A percentile compares a stretch with the other conserved stretches of the same genome.
phyloP scores from a whole-genome alignment of 2,329 filamentous ascomycete species.

The Penicillium capsulatum region DNA sequence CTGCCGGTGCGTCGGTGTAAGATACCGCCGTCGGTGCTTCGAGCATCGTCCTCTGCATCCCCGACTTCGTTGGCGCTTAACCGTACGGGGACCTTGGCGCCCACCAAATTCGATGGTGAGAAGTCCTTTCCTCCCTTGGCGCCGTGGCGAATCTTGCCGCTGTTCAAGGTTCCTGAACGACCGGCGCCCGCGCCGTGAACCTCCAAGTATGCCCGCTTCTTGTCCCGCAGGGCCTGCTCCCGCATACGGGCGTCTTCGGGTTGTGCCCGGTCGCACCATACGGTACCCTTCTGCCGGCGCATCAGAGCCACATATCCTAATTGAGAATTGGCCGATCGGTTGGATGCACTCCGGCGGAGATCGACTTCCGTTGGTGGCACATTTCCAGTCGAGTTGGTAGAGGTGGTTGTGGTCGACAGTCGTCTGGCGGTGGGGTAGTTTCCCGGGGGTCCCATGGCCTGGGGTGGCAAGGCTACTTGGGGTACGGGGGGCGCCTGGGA shows the following conservation, averaged over 20 bases:
- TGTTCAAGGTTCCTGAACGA: slow-evolving; percentile 60
- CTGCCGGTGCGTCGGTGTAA: slow-evolving; percentile 55
- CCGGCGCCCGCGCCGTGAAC: slow-evolving; percentile 59
- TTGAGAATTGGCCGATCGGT: slow-evolving; percentile 63
- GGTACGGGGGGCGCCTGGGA: slow-evolving; percentile 22
- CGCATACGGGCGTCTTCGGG: slow-evolving; percentile 80
- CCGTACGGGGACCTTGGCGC: slow-evolving; percentile 81
- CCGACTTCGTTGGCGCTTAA: slow-evolving; percentile 95
- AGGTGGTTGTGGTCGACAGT: slow-evolving; percentile 40
- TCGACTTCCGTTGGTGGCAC: slow-evolving; percentile 28
- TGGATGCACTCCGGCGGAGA: slow-evolving; percentile 71
- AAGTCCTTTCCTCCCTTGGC: slow-evolving; percentile 77
- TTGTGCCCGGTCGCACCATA: slow-evolving; percentile 95
- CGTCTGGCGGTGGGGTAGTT: slow-evolving; percentile 30
- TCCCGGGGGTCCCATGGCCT: slow-evolving; percentile 24
- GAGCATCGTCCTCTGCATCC: slow-evolving; percentile 68
- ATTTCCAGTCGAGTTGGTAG: slow-evolving; percentile 39
- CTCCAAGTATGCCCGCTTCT: slow-evolving; percentile 79
- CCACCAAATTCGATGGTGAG: slow-evolving; percentile 67
- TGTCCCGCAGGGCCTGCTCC: slow-evolving; percentile 80
- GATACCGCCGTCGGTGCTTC: slow-evolving; percentile 33
- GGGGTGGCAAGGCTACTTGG: slow-evolving; percentile 25
- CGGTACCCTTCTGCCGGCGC: slow-evolving; percentile 93
- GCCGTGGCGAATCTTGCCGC: slow-evolving; percentile 83
- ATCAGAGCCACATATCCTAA: slow-evolving; percentile 93